Evolutionary conservation across 345 rosid species (phyloP), one percentile per base, ranked within the genome.

Genomic region (Limnanthes douglasii): DNA sequence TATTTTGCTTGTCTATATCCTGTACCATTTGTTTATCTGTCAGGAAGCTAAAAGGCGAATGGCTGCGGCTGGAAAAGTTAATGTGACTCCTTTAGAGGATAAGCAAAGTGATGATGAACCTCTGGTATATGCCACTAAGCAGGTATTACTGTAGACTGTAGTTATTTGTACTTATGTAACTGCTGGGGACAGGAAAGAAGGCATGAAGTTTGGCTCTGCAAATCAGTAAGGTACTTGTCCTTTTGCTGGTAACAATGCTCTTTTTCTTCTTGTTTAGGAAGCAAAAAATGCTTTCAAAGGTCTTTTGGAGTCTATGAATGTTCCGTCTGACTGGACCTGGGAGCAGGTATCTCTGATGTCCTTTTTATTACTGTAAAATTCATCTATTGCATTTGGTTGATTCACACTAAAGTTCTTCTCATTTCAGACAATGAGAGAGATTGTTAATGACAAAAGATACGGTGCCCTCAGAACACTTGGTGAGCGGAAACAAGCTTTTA

Each of bases 291-390:
- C 96, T 49, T 90, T 90, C 67, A 90, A 90, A 67, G 69, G 74
- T 41, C 94, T 90, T 45, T 65, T 90, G 45, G 94, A 90, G 51
- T 77, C 85, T 31, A 78, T 61, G 30, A 78, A 78, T 43, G 88
- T 90, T 49, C 88, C 67, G 39, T 75, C 96, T 32, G 98, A 90
- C 53, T 84, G 94, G 92, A 77, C 93, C 25, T 90, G 98, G 98
- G 98, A 90, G 64, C 98, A 90, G 96, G 97, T 86, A 69, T 37
- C 42, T 14, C 20, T 12, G 48, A 37, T 23, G 40, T 30, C 37
- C 34, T 26, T 40, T n/a, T n/a, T n/a, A n/a, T n/a, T n/a, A n/a
- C n/a, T n/a, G n/a, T n/a, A n/a, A n/a, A n/a, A n/a, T n/a, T n/a
- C n/a, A n/a, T n/a, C n/a, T n/a, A n/a, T n/a, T n/a, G n/a, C n/a